Conservation (phyloP, 129 eudicot species). For the Flaveria bidentis region DNA sequence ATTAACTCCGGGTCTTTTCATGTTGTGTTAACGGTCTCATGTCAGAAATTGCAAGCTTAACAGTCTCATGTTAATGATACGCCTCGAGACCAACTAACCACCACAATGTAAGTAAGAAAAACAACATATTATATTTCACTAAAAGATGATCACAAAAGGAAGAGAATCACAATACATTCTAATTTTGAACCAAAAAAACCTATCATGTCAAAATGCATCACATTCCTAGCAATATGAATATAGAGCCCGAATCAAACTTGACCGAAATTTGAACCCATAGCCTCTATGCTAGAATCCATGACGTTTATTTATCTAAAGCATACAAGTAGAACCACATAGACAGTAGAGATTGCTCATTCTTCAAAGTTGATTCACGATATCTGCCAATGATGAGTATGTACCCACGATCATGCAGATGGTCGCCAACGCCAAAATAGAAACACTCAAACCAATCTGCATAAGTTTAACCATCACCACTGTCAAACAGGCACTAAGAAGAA, state of each 20-base stretch:
- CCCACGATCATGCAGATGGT: constrained; percentile 54
- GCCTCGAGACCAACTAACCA: neutral
- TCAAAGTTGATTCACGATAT: constrained; percentile 47
- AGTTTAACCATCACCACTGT: constrained; percentile 15
- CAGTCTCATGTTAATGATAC: too few species aligned
- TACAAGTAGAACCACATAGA: neutral
- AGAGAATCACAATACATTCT: neutral
- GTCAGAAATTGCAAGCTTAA: too few species aligned
- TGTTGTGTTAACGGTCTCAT: too few species aligned
- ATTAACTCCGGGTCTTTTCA: too few species aligned
- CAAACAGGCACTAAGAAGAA: neutral
- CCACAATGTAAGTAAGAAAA: neutral
- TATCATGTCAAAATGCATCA: constrained; percentile 21
- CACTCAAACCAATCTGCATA: constrained; percentile 54
- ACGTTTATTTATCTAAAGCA: constrained; percentile 26
- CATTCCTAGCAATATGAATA: constrained; percentile 5
- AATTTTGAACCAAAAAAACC: neutral
- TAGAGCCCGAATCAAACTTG: constrained; percentile 15
- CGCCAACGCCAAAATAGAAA: constrained; percentile 48
- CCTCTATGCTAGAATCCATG: constrained; percentile 17
- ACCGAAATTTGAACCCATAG: constrained; percentile 6
- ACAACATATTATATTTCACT: neutral
- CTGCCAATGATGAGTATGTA: constrained; percentile 57
- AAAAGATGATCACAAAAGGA: neutral
- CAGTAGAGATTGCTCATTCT: neutral